These are phyloP conservation scores for Moelleriella libera DNA, from an alignment of 2,329 filamentous ascomycete genomes.

Conservation along the genomic window DNA sequence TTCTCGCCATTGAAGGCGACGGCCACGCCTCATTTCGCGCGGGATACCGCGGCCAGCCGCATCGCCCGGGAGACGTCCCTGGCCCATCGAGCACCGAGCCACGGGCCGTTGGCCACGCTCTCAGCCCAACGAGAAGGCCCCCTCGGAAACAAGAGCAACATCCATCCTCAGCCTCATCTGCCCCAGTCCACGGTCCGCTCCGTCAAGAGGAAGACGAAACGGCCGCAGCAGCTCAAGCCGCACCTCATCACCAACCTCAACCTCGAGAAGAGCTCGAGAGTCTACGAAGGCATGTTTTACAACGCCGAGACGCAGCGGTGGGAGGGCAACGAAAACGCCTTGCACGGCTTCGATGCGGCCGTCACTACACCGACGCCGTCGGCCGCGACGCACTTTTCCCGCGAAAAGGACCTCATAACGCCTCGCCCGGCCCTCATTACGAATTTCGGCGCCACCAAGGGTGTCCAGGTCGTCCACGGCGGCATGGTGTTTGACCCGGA, in stretches of 20 bases:
- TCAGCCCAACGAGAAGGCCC: conserved; percentile 40
- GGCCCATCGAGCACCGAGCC: conserved; percentile 42
- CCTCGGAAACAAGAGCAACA: conserved; percentile 30
- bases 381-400: conserved; percentile 24
- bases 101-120: conserved; percentile 37
- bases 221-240: conserved; percentile 58
- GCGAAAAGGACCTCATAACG: conserved; percentile 44
- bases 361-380: conserved; percentile 36
- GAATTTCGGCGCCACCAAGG: conserved; percentile 71
- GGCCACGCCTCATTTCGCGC: conserved; percentile 46
- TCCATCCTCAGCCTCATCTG: conserved; percentile 9
- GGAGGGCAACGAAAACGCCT: conserved; percentile 90
- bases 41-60: conserved; percentile 50
- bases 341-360: conserved; percentile 62
- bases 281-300: conserved; percentile 83
- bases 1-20: conserved; percentile 38
- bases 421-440: conserved; percentile 73
- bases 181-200: conserved; percentile 30
- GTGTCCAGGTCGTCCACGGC: conserved; percentile 75
- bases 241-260: conserved; percentile 79
- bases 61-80: conserved; percentile 49
- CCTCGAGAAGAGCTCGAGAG: conserved; percentile 61
- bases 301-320: conserved; percentile 77
- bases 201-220: conserved; percentile 39
- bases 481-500: conserved; percentile 97